Conservation (phyloP, 306 rosid genomes). For the Begonia loranthoides region DNA sequence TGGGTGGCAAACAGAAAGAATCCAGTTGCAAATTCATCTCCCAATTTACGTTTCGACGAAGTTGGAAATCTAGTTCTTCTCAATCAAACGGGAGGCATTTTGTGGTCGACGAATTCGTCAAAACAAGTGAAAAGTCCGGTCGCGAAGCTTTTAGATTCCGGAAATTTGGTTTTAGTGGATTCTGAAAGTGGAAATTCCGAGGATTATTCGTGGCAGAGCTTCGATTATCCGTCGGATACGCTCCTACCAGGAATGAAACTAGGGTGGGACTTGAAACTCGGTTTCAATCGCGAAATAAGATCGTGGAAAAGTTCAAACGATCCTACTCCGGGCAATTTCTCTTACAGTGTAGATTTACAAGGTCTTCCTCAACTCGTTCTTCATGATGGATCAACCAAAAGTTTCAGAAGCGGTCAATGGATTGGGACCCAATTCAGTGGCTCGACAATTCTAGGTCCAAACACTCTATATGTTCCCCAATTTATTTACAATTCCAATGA, state of each 20-base stretch:
- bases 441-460: conserved; percentile 8
- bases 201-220: conserved; percentile 34
- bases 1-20: conserved; percentile 44
- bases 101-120: conserved; percentile 28
- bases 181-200: conserved; percentile 9
- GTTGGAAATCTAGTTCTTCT: conserved; percentile 27
- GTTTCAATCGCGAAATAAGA: conserved; percentile 22
- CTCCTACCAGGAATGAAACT: conserved; percentile 34
- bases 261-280: conserved; percentile 36
- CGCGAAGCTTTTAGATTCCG: conserved; percentile 25
- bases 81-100: conserved; percentile 6
- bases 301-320: conserved; percentile 23
- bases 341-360: conserved; percentile 21
- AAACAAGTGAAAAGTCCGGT: conserved; percentile 9
- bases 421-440: conserved; percentile 23
- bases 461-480: conserved; percentile 23
- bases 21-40: conserved; percentile 15
- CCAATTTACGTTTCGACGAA: conserved; percentile 14
- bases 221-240: conserved; percentile 37
- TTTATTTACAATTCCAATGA: conserved; percentile 25
- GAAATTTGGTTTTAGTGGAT: conserved; percentile 28
- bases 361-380: conserved; percentile 36
- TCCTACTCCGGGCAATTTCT: conserved; percentile 28
- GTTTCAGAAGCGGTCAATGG: conserved; percentile 43
- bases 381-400: conserved; percentile 12